Evolutionary conservation across 2,329 filamentous ascomycete genomes (phyloP).

Genomic region (Pochonia chlamydosporia): DNA sequence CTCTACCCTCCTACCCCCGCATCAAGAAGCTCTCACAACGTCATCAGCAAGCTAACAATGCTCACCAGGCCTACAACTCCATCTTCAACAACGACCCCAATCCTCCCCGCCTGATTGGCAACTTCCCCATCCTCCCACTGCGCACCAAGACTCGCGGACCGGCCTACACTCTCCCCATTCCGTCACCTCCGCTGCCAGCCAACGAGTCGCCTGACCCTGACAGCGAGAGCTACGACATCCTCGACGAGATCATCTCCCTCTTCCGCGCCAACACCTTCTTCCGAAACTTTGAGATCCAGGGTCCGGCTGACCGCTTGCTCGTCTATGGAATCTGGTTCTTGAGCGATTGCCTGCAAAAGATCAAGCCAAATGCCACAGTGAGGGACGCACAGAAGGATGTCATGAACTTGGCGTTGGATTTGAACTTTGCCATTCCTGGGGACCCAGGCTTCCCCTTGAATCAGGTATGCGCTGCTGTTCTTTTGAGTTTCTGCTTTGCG

Average conservation of each 20-base stretch:
- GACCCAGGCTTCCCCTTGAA: conserved; percentile 91
- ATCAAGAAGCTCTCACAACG: neutral
- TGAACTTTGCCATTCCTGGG: conserved; percentile 88
- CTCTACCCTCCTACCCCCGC: neutral
- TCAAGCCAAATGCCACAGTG: conserved; percentile 65
- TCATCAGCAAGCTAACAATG: conserved; percentile 7
- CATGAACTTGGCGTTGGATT: conserved; percentile 84
- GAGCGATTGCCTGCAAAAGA: conserved; percentile 83
- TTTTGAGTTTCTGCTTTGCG: neutral
- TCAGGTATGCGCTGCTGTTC: conserved; percentile 53
- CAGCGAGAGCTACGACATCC: conserved; percentile 88
- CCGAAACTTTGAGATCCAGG: conserved; percentile 98
- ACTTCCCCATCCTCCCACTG: conserved; percentile 90
- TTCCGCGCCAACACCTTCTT: conserved; percentile 99
- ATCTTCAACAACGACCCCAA: conserved; percentile 85
- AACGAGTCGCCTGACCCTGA: conserved; percentile 70
- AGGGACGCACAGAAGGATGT: conserved; percentile 66
- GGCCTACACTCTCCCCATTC: conserved; percentile 72
- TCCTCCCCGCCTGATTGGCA: conserved; percentile 60
- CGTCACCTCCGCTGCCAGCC: conserved; percentile 49
- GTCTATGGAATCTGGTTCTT: conserved; percentile 97
- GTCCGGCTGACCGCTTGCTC: conserved; percentile 85
- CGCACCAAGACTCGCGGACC: conserved; percentile 95
- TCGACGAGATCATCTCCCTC: conserved; percentile 86
- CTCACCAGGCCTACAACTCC: conserved; percentile 83